phyloP scores from a whole-genome alignment of 306 rosid species.

The Macrotyloma uniflorum region DNA sequence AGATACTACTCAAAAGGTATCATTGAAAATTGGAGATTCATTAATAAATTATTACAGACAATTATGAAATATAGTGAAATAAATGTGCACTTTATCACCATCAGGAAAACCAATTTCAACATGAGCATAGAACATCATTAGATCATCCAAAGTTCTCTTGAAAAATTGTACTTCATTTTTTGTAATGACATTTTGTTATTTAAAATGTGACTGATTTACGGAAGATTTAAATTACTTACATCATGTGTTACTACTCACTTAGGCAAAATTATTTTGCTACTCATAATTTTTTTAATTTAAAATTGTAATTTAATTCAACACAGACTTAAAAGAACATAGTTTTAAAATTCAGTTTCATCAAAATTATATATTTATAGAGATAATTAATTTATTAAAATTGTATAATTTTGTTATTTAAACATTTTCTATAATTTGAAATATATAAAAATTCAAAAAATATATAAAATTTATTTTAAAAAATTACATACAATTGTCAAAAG shows the following conservation, averaged over 20 bases:
- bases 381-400: too few species aligned
- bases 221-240: neutral
- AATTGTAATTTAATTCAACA: neutral
- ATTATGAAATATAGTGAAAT: too few species aligned
- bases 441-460: too few species aligned
- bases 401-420: too few species aligned
- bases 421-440: too few species aligned
- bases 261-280: too few species aligned
- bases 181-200: neutral
- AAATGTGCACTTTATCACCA: slow-evolving; percentile 5
- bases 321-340: neutral
- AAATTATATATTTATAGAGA: neutral
- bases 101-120: neutral
- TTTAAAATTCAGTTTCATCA: neutral
- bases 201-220: neutral
- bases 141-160: too few species aligned
- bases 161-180: neutral
- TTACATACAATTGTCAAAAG: neutral
- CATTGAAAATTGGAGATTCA: too few species aligned
- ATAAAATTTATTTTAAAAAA: too few species aligned
- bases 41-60: too few species aligned
- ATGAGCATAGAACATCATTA: neutral
- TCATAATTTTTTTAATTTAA: too few species aligned
- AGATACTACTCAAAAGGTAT: too few species aligned
- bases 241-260: neutral